Percentiles rank a stretch among this genome's conserved stretches.
Conservation (phyloP, 768 basidiomycete species). For the Psilocybe azurescens region DNA sequence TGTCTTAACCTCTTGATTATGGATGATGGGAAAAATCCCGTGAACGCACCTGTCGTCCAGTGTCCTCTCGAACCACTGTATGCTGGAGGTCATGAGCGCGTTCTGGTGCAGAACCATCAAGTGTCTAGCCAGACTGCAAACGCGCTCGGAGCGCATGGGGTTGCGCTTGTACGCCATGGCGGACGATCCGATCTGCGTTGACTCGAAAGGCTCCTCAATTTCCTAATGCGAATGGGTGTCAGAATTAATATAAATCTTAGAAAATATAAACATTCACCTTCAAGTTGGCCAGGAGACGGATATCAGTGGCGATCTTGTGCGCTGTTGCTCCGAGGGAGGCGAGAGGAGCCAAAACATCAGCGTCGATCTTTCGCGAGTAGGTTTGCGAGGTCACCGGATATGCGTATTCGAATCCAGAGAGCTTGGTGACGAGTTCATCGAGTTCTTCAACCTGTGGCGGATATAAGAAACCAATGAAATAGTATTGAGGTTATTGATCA, state of each 20-base stretch:
- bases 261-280: slow-evolving; percentile 54
- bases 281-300: slow-evolving; percentile 91
- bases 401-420: slow-evolving; percentile 91
- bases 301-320: slow-evolving; percentile 97
- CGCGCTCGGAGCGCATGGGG: slow-evolving; percentile 98
- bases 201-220: slow-evolving; percentile 98
- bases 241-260: no score
- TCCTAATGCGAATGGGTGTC: slow-evolving; percentile 51
- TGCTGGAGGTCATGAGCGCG: slow-evolving; percentile 90
- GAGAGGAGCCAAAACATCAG: slow-evolving; percentile 89
- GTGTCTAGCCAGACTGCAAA: slow-evolving; percentile 95
- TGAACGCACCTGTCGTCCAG: slow-evolving; percentile 84
- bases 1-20: no score
- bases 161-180: slow-evolving; percentile 99
- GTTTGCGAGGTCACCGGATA: slow-evolving; percentile 99
- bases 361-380: slow-evolving; percentile 96
- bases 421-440: slow-evolving; percentile 86
- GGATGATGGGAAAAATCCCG: slow-evolving; percentile 28
- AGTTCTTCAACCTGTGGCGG: slow-evolving; percentile 77
- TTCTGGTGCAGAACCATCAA: slow-evolving; percentile 97
- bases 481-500: no score
- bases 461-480: background rate
- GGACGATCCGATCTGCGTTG: slow-evolving; percentile 95
- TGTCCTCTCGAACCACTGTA: slow-evolving; percentile 99
- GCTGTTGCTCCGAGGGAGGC: slow-evolving; percentile 93